These are phyloP conservation scores for Pythium aristosporum DNA, from an alignment of 352 stramenopile species.

Conservation along the genomic window DNA sequence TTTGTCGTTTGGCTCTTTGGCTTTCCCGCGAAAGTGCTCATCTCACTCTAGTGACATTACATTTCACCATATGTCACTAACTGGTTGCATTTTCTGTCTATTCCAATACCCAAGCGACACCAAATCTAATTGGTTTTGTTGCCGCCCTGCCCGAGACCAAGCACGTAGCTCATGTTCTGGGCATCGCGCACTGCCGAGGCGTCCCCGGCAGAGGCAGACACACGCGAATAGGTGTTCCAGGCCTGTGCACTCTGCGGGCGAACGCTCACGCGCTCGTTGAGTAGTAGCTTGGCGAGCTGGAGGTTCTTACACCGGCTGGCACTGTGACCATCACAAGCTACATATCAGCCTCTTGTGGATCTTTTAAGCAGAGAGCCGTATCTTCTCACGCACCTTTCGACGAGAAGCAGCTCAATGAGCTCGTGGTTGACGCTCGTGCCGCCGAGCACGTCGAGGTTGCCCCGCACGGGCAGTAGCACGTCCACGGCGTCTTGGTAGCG, in stretches of 20 bases:
- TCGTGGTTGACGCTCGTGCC: slow-evolving; percentile 73
- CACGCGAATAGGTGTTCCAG: slow-evolving; percentile 74
- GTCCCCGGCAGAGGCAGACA: slow-evolving; percentile 71
- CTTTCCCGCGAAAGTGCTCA: slow-evolving; percentile 5
- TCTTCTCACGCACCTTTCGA: slow-evolving; percentile 58
- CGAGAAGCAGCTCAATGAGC: slow-evolving; percentile 68
- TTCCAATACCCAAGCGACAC: slow-evolving; percentile 8
- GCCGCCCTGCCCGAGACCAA: slow-evolving; percentile 75
- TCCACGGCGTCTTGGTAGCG: slow-evolving; percentile 58
- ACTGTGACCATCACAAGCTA: slow-evolving; percentile 27
- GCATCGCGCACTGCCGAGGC: slow-evolving; percentile 72
- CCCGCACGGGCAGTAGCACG: slow-evolving; percentile 55
- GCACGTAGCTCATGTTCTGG: slow-evolving; percentile 89
- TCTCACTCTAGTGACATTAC: slow-evolving; percentile 10
- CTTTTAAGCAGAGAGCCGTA: too few relatives aligned
- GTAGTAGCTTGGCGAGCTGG: slow-evolving; percentile 69
- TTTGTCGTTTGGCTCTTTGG: slow-evolving; percentile 1
- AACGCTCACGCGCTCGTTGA: slow-evolving; percentile 77
- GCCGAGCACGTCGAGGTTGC: slow-evolving; percentile 67
- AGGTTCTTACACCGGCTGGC: slow-evolving; percentile 69
- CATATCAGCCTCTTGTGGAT: not conserved
- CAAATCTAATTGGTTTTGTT: slow-evolving; percentile 65
- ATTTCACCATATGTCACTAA: slow-evolving; percentile 12
- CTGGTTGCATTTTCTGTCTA: slow-evolving; percentile 10
- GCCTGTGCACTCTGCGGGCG: slow-evolving; percentile 79